These are phyloP conservation scores for Saraca asoca DNA, from an alignment of 331 rosid genomes.

Conservation along the genomic window DNA sequence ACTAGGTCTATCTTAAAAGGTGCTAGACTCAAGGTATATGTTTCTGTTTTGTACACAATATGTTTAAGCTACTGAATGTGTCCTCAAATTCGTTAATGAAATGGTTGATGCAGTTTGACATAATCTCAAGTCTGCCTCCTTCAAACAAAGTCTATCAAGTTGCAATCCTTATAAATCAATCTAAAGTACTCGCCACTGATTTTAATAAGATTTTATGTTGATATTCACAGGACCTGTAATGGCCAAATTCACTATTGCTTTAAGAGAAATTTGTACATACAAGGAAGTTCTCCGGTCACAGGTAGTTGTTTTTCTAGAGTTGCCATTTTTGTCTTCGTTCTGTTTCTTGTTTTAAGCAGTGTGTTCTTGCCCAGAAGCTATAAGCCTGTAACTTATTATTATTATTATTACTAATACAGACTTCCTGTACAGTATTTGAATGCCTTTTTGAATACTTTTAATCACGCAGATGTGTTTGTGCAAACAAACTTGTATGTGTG, in stretches of 20 bases:
- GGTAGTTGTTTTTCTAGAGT: conserved; percentile 36
- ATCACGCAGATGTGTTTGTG: neutral
- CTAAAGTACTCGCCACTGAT: conserved; percentile 2
- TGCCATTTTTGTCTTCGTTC: neutral
- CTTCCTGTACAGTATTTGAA: conserved; percentile 7
- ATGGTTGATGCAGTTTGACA: conserved; percentile 15
- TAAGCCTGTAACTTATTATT: too few species aligned
- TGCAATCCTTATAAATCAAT: neutral
- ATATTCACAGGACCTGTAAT: conserved; percentile 54
- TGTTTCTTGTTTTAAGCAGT: conserved; percentile 7
- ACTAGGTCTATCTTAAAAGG: conserved; percentile 12
- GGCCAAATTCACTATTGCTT: conserved; percentile 57
- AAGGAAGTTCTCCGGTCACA: conserved; percentile 66
- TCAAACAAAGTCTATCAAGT: conserved; percentile 27
- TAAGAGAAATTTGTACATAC: conserved; percentile 62
- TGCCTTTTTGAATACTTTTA: conserved; percentile 21
- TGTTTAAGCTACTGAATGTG: conserved; percentile 15
- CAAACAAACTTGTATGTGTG: neutral
- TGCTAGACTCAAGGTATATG: neutral
- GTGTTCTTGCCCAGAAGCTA: neutral
- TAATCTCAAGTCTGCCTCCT: conserved; percentile 29
- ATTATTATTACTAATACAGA: too few species aligned
- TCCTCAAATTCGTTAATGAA: conserved; percentile 18
- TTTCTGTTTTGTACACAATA: conserved; percentile 14
- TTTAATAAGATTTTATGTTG: conserved; percentile 17